Evolutionary conservation across 1,139 yeast genomes (phyloP), one percentile per base, ranked within the genome.

Genomic region (Sugiyamaella castrensis): DNA sequence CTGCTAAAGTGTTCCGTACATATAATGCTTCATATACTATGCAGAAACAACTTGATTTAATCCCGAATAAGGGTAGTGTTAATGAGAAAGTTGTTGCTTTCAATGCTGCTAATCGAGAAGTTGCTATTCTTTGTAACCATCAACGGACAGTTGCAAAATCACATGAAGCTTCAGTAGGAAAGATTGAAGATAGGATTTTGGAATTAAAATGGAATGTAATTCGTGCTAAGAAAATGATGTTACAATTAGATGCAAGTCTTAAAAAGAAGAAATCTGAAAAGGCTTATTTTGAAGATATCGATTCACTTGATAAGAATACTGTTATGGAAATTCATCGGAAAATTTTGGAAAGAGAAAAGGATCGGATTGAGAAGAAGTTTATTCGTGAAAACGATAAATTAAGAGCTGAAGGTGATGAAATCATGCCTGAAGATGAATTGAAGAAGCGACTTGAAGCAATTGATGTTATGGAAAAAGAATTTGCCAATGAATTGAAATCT

Each of bases 1-100:
- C 97, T 0, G 98, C 98, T 9, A 91, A 91, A 67, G 97, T 89
- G 16, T 92, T 92, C 76, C 95, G 98, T 81, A 91, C 98, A 0
- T 92, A 87, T 66, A 91, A 91, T 70, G 98, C 98, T 0, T 87
- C 97, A 1, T 87, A 87, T 65, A 89, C 97, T 1, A 89, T 91
- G 97, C 97, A 91, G 70, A 95, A 89, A 64, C 96, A 88, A 67
- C 68, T 91, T 53, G 96, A 87, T 64, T 71, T 82, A 62, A 88
- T 91, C 55, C 77, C 82, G 16, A 84, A 87, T 63, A 85, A 81
- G 63, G 97, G 97, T 33, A 82, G 96, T 0, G 85, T 88, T 11
- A 83, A 86, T 13, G 97, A 91, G 65, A 91, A 89, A 64, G 84
- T 89, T 46, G 83, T 89, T 49, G 82, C 80, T 55, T 91, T 85